Evolutionary conservation across 495 filamentous ascomycete species (phyloP).

Genomic region (Penicillium turbatum): DNA sequence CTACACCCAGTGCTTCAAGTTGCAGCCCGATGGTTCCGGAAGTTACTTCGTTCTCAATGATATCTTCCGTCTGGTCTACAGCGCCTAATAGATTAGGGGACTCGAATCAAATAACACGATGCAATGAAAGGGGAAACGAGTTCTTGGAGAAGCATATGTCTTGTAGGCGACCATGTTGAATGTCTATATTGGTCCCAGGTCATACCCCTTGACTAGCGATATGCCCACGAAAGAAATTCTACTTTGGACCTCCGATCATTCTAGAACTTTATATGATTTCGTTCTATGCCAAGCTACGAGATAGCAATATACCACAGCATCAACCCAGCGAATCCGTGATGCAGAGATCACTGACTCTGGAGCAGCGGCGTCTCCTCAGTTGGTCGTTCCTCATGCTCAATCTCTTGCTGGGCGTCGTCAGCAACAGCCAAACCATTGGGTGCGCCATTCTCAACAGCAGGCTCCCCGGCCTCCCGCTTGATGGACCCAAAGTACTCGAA

Average conservation of each 20-base stretch:
- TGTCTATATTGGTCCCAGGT: background rate
- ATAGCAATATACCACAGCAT: background rate
- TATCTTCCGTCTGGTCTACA: slow-evolving; percentile 79
- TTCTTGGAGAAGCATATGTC: background rate
- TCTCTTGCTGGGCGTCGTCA: slow-evolving; percentile 12
- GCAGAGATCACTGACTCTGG: slow-evolving; percentile 23
- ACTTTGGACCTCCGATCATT: slow-evolving; percentile 1
- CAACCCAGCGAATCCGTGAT: background rate
- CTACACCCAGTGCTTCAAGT: slow-evolving; percentile 82
- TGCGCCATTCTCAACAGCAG: slow-evolving; percentile 34
- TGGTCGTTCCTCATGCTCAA: slow-evolving; percentile 32
- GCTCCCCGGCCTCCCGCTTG: slow-evolving; percentile 29
- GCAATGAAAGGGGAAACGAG: slow-evolving; percentile 14
- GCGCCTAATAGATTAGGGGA: slow-evolving; percentile 16
- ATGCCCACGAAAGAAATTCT: slow-evolving; percentile 3
- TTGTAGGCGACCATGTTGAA: slow-evolving; percentile 5
- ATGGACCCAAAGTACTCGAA: slow-evolving; percentile 59
- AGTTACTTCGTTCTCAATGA: slow-evolving; percentile 88
- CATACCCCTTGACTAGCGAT: background rate
- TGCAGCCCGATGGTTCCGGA: slow-evolving; percentile 61
- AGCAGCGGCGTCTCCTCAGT: slow-evolving; percentile 48
- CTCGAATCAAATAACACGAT: slow-evolving; percentile 15
- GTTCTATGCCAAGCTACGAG: slow-evolving; percentile 8
- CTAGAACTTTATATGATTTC: slow-evolving; percentile 1
- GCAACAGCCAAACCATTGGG: slow-evolving; percentile 29